Conservation (phyloP, 2,329 filamentous ascomycete genomes). For the Periconia sp. region DNA sequence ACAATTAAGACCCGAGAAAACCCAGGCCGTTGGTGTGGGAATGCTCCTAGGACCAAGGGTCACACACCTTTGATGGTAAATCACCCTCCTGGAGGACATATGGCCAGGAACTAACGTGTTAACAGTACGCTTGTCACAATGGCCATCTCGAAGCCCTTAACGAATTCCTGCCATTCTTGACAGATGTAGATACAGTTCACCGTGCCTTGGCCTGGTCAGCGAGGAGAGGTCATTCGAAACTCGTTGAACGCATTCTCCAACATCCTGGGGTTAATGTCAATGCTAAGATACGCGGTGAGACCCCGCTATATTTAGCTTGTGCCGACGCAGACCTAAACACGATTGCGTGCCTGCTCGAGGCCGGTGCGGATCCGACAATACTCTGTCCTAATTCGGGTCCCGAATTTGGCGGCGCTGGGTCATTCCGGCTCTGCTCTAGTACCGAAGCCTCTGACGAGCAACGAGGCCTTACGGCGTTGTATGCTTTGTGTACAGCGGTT, state of each 20-base stretch:
- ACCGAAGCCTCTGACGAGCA: background rate
- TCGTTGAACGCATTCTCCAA: slow-evolving; percentile 36
- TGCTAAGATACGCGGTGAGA: slow-evolving; percentile 18
- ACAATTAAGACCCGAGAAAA: slow-evolving; percentile 21
- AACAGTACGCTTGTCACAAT: slow-evolving; percentile 16
- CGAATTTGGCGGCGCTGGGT: slow-evolving; percentile 4
- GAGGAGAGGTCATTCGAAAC: slow-evolving; percentile 10
- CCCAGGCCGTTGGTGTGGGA: slow-evolving; percentile 38
- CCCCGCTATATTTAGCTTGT: slow-evolving; percentile 24
- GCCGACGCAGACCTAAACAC: slow-evolving; percentile 3
- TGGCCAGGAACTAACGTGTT: background rate
- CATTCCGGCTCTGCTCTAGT: background rate
- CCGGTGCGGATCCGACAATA: slow-evolving; percentile 15
- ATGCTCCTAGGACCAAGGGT: slow-evolving; percentile 2
- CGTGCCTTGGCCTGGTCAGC: slow-evolving; percentile 37
- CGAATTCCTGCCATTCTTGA: slow-evolving; percentile 17
- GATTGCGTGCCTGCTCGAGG: slow-evolving; percentile 12
- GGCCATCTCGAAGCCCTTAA: slow-evolving; percentile 16
- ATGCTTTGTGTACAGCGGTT: slow-evolving; percentile 5
- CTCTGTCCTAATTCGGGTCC: background rate
- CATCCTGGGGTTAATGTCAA: slow-evolving; percentile 43
- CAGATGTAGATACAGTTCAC: slow-evolving; percentile 31
- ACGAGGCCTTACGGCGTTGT: slow-evolving; percentile 7
- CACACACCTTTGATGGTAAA: slow-evolving; percentile 11
- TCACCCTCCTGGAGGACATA: background rate